A percentile compares a stretch with the other conserved stretches of the same genome.
Conservation (phyloP, 768 basidiomycete species). For the Tylopilus intermedius region DNA sequence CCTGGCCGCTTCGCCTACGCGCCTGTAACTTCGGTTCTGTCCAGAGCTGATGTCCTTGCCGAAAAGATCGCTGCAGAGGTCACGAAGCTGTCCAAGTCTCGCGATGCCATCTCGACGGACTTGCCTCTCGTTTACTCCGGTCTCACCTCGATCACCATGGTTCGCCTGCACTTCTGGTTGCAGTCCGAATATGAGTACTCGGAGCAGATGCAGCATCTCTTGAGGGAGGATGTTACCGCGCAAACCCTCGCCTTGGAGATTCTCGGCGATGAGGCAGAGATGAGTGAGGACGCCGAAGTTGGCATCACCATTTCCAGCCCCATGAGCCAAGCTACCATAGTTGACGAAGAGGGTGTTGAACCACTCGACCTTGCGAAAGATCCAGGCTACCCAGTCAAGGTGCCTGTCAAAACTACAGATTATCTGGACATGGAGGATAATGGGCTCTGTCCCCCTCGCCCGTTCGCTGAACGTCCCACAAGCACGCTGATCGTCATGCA, state of each 20-base stretch:
- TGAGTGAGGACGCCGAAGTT: constrained; percentile 9
- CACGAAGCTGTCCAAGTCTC: constrained; percentile 24
- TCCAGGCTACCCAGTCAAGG: constrained; percentile 5
- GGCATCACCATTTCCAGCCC: constrained; percentile 9
- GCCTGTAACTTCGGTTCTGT: constrained; percentile 10
- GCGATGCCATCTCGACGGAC: constrained; percentile 25
- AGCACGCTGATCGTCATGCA: constrained; percentile 24
- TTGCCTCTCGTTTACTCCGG: constrained; percentile 30
- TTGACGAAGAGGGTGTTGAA: constrained; percentile 18
- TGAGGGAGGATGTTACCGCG: constrained; percentile 29
- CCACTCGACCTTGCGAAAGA: background rate
- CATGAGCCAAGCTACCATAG: constrained; percentile 15
- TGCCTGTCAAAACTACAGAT: background rate
- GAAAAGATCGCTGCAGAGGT: constrained; percentile 32
- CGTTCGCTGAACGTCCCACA: constrained; percentile 4
- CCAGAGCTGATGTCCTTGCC: constrained; percentile 25
- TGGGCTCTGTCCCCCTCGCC: background rate
- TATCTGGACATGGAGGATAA: constrained; percentile 2
- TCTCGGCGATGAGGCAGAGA: constrained; percentile 18
- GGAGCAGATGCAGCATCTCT: constrained; percentile 25
- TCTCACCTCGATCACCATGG: constrained; percentile 28
- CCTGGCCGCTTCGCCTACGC: constrained; percentile 5
- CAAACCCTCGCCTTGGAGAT: constrained; percentile 29
- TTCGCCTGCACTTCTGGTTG: constrained; percentile 31
- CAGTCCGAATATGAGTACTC: constrained; percentile 31